Evolutionary conservation across 768 basidiomycete species (phyloP), one percentile per base, ranked within the genome.

Genomic region (Auriscalpium orientale): DNA sequence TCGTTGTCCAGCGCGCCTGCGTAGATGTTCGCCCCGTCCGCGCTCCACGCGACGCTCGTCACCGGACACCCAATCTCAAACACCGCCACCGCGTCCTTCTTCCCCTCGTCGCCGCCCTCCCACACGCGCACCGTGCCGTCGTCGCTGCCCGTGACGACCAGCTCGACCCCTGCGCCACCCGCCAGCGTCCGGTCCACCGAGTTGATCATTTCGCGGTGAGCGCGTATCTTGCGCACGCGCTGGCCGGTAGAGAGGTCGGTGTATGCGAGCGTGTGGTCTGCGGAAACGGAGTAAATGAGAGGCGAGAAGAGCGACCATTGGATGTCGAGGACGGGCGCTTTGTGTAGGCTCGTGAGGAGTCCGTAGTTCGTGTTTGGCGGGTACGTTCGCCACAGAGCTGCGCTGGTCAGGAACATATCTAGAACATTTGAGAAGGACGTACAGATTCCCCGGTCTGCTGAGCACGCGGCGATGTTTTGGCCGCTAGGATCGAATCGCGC

Each of bases 1-100:
- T 93, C 92, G 62, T 99, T 99, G 71, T 99, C 95, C 64, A 98
- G 70, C 13, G 90, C 93, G 5, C 87, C 95, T n/a, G 91, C 81
- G 62, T 91, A 99, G 36, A 97, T 79, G 56, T 82, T 87, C 56
- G 88, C 79, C 2, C 92, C 97, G 66, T 99, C 97, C 18, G 83
- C 83, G 68, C 89, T 88, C 94, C 90, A 98, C 63, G 86, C 87
- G 0, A 95, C 95, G 1, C 87, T 78, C 13, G 95, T 99, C 34
- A 93, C 89, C 0, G 97, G 95, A 66, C 89, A 93, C 5, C 91
- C 91, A 16, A 92, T 61, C 53, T 92, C 87, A 60, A 94, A 89
- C 48, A 85, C 84, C 11, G 86, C 85, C 15, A 97, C 83, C 16
- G 88, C 76, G 2, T 82, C 74, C 69, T 92, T 95, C 6, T 65